These are phyloP conservation scores for Glycine tomentella DNA, from an alignment of 306 rosid genomes.

Conservation along the genomic window DNA sequence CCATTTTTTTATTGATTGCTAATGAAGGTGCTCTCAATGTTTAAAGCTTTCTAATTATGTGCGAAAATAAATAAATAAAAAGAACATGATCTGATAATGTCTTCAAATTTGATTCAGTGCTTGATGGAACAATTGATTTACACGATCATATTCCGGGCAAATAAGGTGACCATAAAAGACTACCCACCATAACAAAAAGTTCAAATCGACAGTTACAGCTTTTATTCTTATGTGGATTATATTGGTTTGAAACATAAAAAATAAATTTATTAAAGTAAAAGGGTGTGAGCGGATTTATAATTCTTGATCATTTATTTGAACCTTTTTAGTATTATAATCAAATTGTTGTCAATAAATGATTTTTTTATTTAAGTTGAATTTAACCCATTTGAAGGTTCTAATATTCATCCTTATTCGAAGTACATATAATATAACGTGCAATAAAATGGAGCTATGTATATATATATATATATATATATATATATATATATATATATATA, in stretches of 20 bases:
- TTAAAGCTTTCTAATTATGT: constrained; percentile 8
- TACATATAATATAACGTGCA: not conserved
- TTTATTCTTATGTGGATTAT: too few relatives aligned
- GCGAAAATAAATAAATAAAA: not conserved
- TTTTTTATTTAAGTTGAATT: not conserved
- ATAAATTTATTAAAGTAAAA: too few relatives aligned
- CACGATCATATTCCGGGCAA: not conserved
- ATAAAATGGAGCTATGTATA: not conserved
- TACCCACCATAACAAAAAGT: not conserved
- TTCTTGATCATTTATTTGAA: not conserved
- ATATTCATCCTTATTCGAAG: not conserved
- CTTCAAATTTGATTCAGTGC: not conserved
- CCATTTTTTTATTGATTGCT: constrained; percentile 39
- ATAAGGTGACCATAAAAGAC: not conserved
- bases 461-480: too few relatives aligned
- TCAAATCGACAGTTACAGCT: not conserved
- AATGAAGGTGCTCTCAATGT: constrained; percentile 28
- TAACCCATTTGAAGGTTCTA: not conserved
- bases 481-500: too few relatives aligned
- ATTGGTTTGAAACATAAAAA: too few relatives aligned
- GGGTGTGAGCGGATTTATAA: not conserved
- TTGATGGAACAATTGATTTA: not conserved
- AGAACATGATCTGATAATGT: not conserved
- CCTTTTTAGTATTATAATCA: not conserved
- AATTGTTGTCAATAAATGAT: not conserved